Evolutionary conservation across 148 eudicot species (phyloP), one percentile per base, ranked within the genome.

Genomic region (Fallopia convolvulus): DNA sequence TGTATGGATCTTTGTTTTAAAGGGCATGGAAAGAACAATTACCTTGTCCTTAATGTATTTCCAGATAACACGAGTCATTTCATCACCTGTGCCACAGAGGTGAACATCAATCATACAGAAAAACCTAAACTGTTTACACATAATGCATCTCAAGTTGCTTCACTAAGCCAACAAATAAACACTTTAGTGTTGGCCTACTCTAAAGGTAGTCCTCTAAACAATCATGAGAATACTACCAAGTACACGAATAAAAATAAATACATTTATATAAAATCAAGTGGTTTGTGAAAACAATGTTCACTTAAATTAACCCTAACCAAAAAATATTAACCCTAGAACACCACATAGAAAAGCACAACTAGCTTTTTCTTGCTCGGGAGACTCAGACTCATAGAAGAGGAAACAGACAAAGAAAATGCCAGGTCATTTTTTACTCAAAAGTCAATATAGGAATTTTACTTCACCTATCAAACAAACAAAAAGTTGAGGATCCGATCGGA

Each of bases 11-110:
- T 36, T 21, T 39, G 36, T 33, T 68, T 3, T 17, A 13, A 55
- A 23, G 15, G 76, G 30, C 44, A 18, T 33, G 18, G 15, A 21
- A 55, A 56, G 20, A 40, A n/a, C 12, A n/a, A 74, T 74, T 9
- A 85, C 87, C 87, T 85, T 85, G 74, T 85, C 85, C 76, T 85
- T 85, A 9, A 85, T 85, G 83, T 77, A 80, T 75, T 79, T 75
- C 87, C 87, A 85, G 75, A 85, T 82, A 44, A 85, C 85, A 44
- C 87, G 85, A 50, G 87, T 85, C 87, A 85, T 85, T 75, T 85
- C 87, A 78, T 85, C 87, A 53, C 87, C 87, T 85, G 82, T 20
- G 46, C 76, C 30, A 49, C 53, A 79, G 56, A 78, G 56, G 21
- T 68, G 72, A 36, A 17, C 10, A 68, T 33, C 44, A 39, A 15